Base-by-base conservation (phyloP, 129 eudicot genomes). In the Chrysanthemum makinoi region DNA sequence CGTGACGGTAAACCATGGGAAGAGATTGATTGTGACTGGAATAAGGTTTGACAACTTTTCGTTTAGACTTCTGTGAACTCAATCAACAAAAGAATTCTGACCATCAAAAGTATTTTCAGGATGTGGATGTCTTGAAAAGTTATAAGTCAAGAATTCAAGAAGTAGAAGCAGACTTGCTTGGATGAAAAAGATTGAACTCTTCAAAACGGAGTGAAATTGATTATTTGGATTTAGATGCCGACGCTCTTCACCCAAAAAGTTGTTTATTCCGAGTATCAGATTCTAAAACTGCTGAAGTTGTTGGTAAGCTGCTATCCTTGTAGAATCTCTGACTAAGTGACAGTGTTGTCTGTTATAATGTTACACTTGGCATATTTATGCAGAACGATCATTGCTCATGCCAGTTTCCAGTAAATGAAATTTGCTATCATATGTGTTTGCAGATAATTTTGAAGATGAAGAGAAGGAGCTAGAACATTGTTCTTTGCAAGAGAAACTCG, bases 381-480 rank as follows among this genome's bases (percentile, higher is more conserved):
- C n/a, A n/a, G n/a, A n/a, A n/a, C n/a, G n/a, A n/a, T n/a, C n/a
- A n/a, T n/a, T n/a, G n/a, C n/a, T n/a, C n/a, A n/a, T n/a, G n/a
- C n/a, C n/a, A 58, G 53, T 20, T 39, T n/a, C 20, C 49, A 10
- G 61, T 30, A 51, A 49, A 17, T 35, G 9, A 28, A 60, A 11
- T 68, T 51, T 62, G 10, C 17, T 4, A 62, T 63, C 10, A 4
- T 48, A 51, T 62, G 1, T 54, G 51, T 67, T 12, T 80, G 80
- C 52, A 91, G 97, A 78, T 72, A 87, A 81, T 65, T 81, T 82
- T 44, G 99, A 87, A 76, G 95, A 65, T 73, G 94, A 79, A 67
- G 92, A 80, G 57, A 94, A 94, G 79, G 99, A 95, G 88, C 82
- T 86, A 44, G 96, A 95, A 62, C 99, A 95, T 90, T 95, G 94